These are phyloP conservation scores for Leucocoprinus sp. DNA, from an alignment of 768 basidiomycete genomes.

Conservation along the genomic window DNA sequence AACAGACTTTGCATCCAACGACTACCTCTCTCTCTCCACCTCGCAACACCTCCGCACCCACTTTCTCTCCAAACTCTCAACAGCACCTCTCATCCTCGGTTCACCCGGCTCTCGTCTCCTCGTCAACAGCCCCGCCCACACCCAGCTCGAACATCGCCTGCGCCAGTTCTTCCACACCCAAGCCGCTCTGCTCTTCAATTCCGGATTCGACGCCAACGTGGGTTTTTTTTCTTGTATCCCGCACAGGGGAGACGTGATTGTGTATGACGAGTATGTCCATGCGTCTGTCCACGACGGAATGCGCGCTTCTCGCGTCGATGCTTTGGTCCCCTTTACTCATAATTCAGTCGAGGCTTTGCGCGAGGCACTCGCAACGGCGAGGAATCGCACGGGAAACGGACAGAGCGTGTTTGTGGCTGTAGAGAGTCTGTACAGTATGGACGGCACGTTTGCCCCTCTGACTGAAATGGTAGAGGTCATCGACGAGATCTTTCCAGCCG, in stretches of 20 bases:
- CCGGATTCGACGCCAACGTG: conserved; percentile 89
- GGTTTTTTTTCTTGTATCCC: conserved; percentile 80
- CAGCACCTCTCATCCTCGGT: conserved; percentile 59
- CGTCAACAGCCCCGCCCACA: conserved; percentile 67
- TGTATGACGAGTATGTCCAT: conserved; percentile 85
- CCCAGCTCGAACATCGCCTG: conserved; percentile 63
- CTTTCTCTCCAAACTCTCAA: conserved; percentile 48
- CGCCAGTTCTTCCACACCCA: conserved; percentile 50
- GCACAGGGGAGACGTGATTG: conserved; percentile 63
- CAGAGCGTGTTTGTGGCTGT: conserved; percentile 69
- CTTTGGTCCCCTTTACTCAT: conserved; percentile 53
- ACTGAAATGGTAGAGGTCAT: conserved; percentile 52
- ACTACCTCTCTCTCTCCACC: conserved; percentile 78
- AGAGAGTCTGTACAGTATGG: conserved; percentile 93
- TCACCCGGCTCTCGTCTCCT: conserved; percentile 85
- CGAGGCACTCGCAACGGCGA: conserved; percentile 32
- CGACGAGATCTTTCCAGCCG: conserved; percentile 49
- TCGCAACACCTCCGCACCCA: conserved; percentile 45
- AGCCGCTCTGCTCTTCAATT: conserved; percentile 80
- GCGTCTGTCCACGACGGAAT: conserved; percentile 90
- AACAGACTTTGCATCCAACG: conserved; percentile 82
- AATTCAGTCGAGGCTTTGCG: conserved; percentile 55
- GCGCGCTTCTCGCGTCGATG: conserved; percentile 46
- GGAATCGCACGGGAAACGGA: conserved; percentile 27
- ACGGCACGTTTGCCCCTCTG: conserved; percentile 84